Percentiles rank a stretch among this genome's conserved stretches.
Conservation (phyloP, 140 eudicot species). For the Oenanthe javanica region DNA sequence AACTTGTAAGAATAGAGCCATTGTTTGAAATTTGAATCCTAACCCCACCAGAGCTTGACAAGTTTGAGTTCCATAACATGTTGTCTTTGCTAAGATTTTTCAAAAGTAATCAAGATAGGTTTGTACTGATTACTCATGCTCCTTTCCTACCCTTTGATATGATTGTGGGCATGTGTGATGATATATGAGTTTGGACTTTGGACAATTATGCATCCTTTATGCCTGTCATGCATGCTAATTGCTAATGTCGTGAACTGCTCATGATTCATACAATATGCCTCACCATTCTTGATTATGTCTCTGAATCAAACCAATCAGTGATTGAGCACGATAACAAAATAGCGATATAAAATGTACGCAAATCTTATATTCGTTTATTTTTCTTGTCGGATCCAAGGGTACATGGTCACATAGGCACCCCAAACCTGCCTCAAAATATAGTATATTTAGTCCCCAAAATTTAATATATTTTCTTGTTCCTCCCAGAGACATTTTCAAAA, state of each 20-base stretch:
- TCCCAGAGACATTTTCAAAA: too few species aligned
- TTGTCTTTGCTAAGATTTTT: neutral
- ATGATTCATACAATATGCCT: neutral
- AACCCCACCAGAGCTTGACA: neutral
- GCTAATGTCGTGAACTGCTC: neutral
- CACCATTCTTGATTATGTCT: neutral
- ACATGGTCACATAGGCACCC: too few species aligned
- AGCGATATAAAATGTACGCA: neutral
- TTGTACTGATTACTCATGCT: conserved; percentile 20
- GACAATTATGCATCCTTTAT: neutral
- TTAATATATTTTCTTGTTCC: too few species aligned
- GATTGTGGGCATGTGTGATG: conserved; percentile 22
- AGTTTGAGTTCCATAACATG: neutral
- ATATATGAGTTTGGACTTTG: neutral
- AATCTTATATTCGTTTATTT: too few species aligned
- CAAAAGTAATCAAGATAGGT: conserved; percentile 11
- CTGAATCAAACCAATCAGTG: too few species aligned
- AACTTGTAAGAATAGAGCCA: neutral
- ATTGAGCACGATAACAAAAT: neutral
- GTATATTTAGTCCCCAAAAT: too few species aligned
- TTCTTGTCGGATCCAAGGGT: too few species aligned
- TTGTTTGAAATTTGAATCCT: neutral
- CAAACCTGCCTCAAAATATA: too few species aligned
- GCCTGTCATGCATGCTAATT: neutral
- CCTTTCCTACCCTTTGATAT: conserved; percentile 18